phyloP scores from a whole-genome alignment of 441 rosid species.

The Iberis amara region DNA sequence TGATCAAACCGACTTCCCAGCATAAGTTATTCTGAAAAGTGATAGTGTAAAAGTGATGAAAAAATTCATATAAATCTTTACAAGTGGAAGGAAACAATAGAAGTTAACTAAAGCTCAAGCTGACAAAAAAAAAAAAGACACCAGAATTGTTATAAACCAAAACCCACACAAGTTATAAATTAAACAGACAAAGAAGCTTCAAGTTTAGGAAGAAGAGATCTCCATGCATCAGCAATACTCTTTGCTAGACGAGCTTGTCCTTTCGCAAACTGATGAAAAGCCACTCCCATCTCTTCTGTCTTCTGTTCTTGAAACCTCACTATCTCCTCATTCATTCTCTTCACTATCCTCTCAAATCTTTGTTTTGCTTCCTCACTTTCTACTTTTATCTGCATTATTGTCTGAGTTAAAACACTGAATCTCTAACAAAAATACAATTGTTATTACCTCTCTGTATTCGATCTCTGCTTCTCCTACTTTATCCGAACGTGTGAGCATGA shows the following conservation, averaged over 20 bases:
- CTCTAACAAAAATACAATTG: neutral
- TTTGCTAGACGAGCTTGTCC: slow-evolving; percentile 92
- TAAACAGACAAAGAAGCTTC: slow-evolving; percentile 44
- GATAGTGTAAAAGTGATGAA: slow-evolving; percentile 1
- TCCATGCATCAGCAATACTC: slow-evolving; percentile 85
- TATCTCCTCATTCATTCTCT: slow-evolving; percentile 81
- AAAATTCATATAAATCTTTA: slow-evolving; percentile 16
- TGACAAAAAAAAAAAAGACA: slow-evolving; percentile 8
- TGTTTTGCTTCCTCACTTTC: slow-evolving; percentile 75
- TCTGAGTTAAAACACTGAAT: neutral
- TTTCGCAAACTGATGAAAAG: slow-evolving; percentile 86
- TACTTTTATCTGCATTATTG: slow-evolving; percentile 58
- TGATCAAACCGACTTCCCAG: too few species aligned
- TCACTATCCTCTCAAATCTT: slow-evolving; percentile 70
- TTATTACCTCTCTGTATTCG: slow-evolving; percentile 75
- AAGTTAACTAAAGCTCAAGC: slow-evolving; percentile 14
- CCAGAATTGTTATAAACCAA: slow-evolving; percentile 10
- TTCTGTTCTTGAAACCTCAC: slow-evolving; percentile 87
- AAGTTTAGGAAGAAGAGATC: slow-evolving; percentile 92
- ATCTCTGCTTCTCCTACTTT: slow-evolving; percentile 84
- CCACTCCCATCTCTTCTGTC: slow-evolving; percentile 78
- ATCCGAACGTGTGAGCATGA: slow-evolving; percentile 82
- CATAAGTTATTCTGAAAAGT: neutral
- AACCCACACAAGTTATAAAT: neutral
- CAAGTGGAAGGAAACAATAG: slow-evolving; percentile 28